Percentiles rank a stretch among this genome's conserved stretches.
These are phyloP conservation scores for Elsinoe australis DNA, from an alignment of 2,329 filamentous ascomycete genomes.

Conservation along the genomic window DNA sequence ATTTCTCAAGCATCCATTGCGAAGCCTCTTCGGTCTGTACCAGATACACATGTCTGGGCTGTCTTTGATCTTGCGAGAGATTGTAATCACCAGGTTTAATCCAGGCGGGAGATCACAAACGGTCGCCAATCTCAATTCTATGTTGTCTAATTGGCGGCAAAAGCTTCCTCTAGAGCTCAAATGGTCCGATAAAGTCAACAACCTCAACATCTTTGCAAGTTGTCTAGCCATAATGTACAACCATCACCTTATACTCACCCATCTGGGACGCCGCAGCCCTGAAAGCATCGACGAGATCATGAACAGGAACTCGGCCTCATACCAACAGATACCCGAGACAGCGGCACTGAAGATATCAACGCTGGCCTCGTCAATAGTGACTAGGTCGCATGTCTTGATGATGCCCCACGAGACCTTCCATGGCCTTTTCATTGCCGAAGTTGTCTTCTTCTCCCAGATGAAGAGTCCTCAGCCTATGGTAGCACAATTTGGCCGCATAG, in stretches of 20 bases:
- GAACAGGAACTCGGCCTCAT: background rate
- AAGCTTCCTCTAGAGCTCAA: background rate
- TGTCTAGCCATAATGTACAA: slow-evolving; percentile 16
- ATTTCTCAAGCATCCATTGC: no score
- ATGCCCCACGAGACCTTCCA: slow-evolving; percentile 18
- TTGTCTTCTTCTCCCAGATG: slow-evolving; percentile 17
- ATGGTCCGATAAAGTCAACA: background rate
- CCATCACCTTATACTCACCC: slow-evolving; percentile 18
- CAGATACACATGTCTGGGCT: slow-evolving; percentile 22
- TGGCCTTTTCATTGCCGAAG: slow-evolving; percentile 18
- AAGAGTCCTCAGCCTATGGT: slow-evolving; percentile 1
- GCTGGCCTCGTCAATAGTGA: slow-evolving; percentile 12
- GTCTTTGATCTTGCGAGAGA: slow-evolving; percentile 20
- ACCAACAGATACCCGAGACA: no score
- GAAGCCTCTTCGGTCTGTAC: slow-evolving; percentile 17
- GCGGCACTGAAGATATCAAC: slow-evolving; percentile 18
- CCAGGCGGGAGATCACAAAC: background rate
- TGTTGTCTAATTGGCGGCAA: background rate
- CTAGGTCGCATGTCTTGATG: background rate
- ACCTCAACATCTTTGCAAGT: slow-evolving; percentile 8
- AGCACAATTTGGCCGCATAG: slow-evolving; percentile 14
- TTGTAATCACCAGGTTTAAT: slow-evolving; percentile 13
- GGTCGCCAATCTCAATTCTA: background rate
- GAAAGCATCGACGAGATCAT: background rate
- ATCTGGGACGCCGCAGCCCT: no score